A percentile compares a stretch with the other conserved stretches of the same genome.
Evolutionary conservation across 495 filamentous ascomycete genomes (phyloP).

Genomic region (Pyronema omphalodes): DNA sequence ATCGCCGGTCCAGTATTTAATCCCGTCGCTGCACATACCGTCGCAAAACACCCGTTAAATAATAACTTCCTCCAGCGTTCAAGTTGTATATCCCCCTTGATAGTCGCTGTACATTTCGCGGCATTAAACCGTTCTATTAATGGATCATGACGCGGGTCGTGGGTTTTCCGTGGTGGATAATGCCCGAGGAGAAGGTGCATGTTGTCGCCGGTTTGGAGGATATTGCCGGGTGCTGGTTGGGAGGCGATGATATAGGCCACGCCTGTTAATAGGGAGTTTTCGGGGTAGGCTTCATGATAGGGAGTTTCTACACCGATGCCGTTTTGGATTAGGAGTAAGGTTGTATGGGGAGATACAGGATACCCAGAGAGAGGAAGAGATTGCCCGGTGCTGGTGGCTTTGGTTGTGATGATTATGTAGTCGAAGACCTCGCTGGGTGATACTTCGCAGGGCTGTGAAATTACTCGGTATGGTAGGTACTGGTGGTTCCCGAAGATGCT

Average conservation of each 20-base stretch:
- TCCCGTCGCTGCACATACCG: slow-evolving; percentile 30
- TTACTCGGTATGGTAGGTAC: slow-evolving; percentile 8
- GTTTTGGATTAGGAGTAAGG: slow-evolving; percentile 42
- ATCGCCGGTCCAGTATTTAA: slow-evolving; percentile 28
- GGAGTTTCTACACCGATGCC: slow-evolving; percentile 45
- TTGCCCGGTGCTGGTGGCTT: no score
- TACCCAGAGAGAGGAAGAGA: slow-evolving; percentile 32
- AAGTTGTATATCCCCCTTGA: slow-evolving; percentile 20
- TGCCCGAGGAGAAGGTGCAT: slow-evolving; percentile 26
- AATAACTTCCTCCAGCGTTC: slow-evolving; percentile 36
- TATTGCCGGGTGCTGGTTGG: slow-evolving; percentile 29
- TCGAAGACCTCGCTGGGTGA: slow-evolving; percentile 29
- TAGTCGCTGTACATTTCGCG: neutral
- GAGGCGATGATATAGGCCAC: slow-evolving; percentile 34
- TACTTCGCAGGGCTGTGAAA: neutral
- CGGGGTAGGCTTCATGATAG: slow-evolving; percentile 31
- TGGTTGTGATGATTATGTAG: slow-evolving; percentile 42
- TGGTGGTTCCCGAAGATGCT: slow-evolving; percentile 6
- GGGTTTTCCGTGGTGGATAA: neutral
- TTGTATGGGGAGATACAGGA: slow-evolving; percentile 32
- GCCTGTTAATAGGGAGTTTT: slow-evolving; percentile 34
- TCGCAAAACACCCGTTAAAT: slow-evolving; percentile 33
- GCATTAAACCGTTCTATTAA: neutral
- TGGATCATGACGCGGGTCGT: neutral
- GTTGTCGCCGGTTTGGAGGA: slow-evolving; percentile 31